Conservation (phyloP, 2,329 filamentous ascomycete genomes). For the Pestalotiopsis sp. region DNA sequence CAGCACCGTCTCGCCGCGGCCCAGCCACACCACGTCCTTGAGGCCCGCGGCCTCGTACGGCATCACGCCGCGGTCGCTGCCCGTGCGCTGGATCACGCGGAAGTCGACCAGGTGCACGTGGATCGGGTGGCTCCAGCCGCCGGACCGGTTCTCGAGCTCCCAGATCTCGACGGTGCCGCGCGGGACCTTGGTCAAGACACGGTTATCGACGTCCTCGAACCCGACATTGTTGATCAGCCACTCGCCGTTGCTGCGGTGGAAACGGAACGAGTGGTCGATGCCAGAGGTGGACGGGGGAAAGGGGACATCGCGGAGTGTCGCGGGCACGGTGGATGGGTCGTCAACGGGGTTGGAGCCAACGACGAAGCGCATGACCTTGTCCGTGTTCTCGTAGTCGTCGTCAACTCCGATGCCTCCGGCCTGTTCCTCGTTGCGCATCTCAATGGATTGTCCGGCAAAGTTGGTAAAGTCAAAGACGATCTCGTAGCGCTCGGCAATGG, state of each 20-base stretch:
- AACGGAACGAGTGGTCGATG: constrained; percentile 47
- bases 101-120: constrained; percentile 64
- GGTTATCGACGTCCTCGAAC: constrained; percentile 47
- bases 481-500: constrained; percentile 62
- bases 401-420: constrained; percentile 42
- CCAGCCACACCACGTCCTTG: constrained; percentile 62
- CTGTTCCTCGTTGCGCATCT: constrained; percentile 35
- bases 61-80: constrained; percentile 42
- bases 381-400: constrained; percentile 52
- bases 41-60: constrained; percentile 57
- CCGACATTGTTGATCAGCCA: constrained; percentile 54
- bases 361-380: constrained; percentile 55
- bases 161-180: constrained; percentile 51
- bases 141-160: constrained; percentile 51
- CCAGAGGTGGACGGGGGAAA: constrained; percentile 38
- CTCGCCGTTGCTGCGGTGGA: constrained; percentile 44
- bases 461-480: constrained; percentile 57
- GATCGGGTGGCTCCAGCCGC: constrained; percentile 54
- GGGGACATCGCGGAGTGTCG: constrained; percentile 37
- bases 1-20: constrained; percentile 49
- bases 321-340: constrained; percentile 38
- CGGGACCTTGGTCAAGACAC: constrained; percentile 48
- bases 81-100: constrained; percentile 50
- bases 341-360: constrained; percentile 40
- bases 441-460: constrained; percentile 51